A percentile compares a stretch with the other conserved stretches of the same genome.
These are phyloP conservation scores for Saccharomycopsis crataegensis DNA, from an alignment of 1,139 yeast genomes.

Conservation along the genomic window DNA sequence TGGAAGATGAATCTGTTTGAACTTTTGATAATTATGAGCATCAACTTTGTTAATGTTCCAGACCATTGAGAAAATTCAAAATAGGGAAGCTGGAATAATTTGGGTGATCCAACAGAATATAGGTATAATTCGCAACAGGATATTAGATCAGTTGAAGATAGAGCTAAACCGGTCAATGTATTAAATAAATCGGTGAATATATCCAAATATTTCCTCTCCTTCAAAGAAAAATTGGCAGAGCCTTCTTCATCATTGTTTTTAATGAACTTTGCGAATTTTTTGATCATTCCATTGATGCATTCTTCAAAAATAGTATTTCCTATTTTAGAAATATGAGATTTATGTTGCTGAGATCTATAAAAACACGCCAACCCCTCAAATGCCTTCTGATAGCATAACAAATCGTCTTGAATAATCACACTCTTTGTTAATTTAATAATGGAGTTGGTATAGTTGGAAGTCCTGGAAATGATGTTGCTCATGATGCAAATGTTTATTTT, in stretches of 20 bases:
- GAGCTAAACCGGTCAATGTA: not conserved
- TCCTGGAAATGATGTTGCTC: constrained; percentile 7
- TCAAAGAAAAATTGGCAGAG: not conserved
- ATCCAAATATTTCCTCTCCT: constrained; percentile 1
- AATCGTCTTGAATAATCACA: constrained; percentile 10
- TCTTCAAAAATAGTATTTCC: constrained; percentile 11
- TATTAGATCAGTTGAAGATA: not conserved
- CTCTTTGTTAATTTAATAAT: constrained; percentile 4
- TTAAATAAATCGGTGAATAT: not conserved
- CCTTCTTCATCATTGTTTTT: not conserved
- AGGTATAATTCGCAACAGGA: not conserved
- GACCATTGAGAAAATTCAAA: not conserved
- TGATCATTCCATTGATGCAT: constrained; percentile 1
- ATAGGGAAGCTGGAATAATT: constrained; percentile 12
- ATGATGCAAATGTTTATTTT: constrained; percentile 16
- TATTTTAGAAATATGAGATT: not conserved
- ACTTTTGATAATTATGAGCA: not conserved
- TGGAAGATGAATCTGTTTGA: not conserved
- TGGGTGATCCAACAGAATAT: not conserved
- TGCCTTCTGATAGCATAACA: constrained; percentile 14
- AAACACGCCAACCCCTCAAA: constrained; percentile 13
- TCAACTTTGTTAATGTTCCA: constrained; percentile 1
- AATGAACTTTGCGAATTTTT: constrained; percentile 2
- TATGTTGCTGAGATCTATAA: not conserved
- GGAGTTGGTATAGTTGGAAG: constrained; percentile 3